Evolutionary conservation across 768 basidiomycete genomes (phyloP).

Genomic region (Boletus barrowsii): DNA sequence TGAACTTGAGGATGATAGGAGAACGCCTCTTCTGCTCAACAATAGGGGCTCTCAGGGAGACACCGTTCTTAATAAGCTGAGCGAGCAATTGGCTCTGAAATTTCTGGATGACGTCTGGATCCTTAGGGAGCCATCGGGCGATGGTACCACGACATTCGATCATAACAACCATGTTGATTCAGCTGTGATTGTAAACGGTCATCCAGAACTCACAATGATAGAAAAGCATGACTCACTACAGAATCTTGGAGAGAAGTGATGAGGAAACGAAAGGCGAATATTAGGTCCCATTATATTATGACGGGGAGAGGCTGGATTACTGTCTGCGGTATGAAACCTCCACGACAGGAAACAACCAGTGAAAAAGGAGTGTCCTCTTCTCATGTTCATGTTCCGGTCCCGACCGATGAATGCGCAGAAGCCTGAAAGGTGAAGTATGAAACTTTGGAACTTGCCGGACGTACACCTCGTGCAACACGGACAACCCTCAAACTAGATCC

Average conservation of each 20-base stretch:
- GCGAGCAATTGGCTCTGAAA: slow-evolving; percentile 26
- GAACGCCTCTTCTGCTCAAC: slow-evolving; percentile 11
- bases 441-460: no score
- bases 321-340: neutral
- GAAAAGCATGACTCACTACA: neutral
- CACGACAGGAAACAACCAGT: no score
- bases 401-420: neutral
- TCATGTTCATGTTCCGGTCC: neutral
- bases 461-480: no score
- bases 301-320: neutral
- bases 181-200: neutral
- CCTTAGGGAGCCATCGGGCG: slow-evolving; percentile 19
- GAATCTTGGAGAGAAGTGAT: neutral
- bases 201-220: neutral
- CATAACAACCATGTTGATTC: slow-evolving; percentile 10
- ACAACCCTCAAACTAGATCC: no score
- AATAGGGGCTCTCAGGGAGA: slow-evolving; percentile 8
- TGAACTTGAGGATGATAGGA: slow-evolving; percentile 20
- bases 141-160: slow-evolving; percentile 21
- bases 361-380: neutral
- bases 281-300: slow-evolving; percentile 1
- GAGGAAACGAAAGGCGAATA: neutral
- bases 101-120: slow-evolving; percentile 9
- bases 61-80: slow-evolving; percentile 17
- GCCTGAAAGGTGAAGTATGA: no score